These are phyloP conservation scores for Pseudognaphalium luteoalbum DNA, from an alignment of 129 eudicot genomes.

Conservation along the genomic window DNA sequence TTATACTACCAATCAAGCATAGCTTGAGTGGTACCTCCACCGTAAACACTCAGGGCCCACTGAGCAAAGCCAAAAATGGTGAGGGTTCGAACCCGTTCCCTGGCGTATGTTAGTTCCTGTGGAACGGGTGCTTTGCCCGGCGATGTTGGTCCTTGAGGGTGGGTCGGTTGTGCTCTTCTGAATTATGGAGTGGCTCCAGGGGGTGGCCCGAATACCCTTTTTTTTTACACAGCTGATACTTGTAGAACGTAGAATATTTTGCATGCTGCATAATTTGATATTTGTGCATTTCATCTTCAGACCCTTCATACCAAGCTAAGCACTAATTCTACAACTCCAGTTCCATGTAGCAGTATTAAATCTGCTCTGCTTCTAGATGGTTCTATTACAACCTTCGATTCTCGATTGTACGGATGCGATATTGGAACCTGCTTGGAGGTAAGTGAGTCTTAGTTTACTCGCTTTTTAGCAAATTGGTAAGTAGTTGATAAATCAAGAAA, in stretches of 20 bases:
- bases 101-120: no score
- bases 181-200: no score
- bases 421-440: conserved; percentile 99
- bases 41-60: no score
- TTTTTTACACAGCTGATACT: background rate
- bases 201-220: no score
- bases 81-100: no score
- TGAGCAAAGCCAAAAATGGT: no score
- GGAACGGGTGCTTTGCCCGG: no score
- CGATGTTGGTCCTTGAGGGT: no score
- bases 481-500: background rate
- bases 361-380: conserved; percentile 76
- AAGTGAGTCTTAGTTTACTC: conserved; percentile 17
- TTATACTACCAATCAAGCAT: background rate
- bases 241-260: background rate
- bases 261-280: conserved; percentile 5
- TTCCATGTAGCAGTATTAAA: conserved; percentile 38
- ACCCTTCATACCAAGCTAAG: conserved; percentile 68
- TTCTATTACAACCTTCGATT: conserved; percentile 73
- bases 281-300: conserved; percentile 38
- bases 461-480: background rate
- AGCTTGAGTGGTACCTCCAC: no score
- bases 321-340: conserved; percentile 29
- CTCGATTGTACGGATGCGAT: conserved; percentile 74
- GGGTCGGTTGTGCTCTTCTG: no score